phyloP scores from a whole-genome alignment of 2,329 filamentous ascomycete species.

The Zelopaecilomyces penicillatus region DNA sequence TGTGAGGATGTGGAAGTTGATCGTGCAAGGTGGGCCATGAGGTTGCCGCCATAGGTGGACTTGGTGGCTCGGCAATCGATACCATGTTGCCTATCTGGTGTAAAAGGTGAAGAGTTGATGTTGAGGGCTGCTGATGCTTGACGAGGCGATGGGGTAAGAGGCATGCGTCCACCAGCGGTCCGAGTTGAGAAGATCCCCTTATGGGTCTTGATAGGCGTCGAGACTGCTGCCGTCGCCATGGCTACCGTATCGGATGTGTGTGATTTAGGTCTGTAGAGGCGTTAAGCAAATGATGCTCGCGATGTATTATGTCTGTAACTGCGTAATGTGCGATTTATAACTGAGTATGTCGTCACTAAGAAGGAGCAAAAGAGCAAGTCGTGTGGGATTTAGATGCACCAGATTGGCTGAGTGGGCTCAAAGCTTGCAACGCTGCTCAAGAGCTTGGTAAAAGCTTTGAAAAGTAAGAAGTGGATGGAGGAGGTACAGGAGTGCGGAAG shows the following conservation, averaged over 20 bases:
- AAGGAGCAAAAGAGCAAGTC: no score
- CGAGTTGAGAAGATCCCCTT: constrained; percentile 85
- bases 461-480: constrained; percentile 14
- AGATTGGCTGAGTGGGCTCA: no score
- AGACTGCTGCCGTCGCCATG: constrained; percentile 77
- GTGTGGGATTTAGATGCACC: no score
- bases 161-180: constrained; percentile 89
- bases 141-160: constrained; percentile 84
- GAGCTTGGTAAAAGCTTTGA: constrained; percentile 34
- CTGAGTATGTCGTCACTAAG: no score
- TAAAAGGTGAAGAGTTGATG: constrained; percentile 65
- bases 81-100: constrained; percentile 53
- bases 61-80: constrained; percentile 50
- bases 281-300: neutral
- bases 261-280: neutral
- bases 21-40: constrained; percentile 71
- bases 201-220: constrained; percentile 92
- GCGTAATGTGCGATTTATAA: no score
- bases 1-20: constrained; percentile 57
- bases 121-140: constrained; percentile 46
- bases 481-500: constrained; percentile 11
- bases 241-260: constrained; percentile 25
- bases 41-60: constrained; percentile 72
- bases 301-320: neutral
- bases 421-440: neutral